Evolutionary conservation across 2,329 filamentous ascomycete genomes (phyloP).

Genomic region (Aspergillus texensis): DNA sequence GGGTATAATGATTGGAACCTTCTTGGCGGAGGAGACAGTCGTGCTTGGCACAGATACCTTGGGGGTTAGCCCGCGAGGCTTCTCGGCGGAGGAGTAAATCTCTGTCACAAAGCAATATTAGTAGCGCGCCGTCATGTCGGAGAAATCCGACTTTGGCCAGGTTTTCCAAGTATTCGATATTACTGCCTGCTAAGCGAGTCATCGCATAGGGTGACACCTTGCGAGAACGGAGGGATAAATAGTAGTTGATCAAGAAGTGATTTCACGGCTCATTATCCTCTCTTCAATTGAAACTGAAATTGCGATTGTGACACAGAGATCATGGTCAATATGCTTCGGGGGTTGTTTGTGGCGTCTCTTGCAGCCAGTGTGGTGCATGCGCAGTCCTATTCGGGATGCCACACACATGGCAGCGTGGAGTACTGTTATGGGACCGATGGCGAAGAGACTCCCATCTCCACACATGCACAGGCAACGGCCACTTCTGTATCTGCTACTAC

Average conservation of each 20-base stretch:
- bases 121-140: neutral
- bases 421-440: slow-evolving; percentile 36
- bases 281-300: neutral
- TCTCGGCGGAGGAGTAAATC: slow-evolving; percentile 7
- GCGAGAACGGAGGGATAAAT: slow-evolving; percentile 5
- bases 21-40: slow-evolving; percentile 7
- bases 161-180: neutral
- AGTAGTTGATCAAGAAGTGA: neutral
- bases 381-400: slow-evolving; percentile 30
- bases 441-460: slow-evolving; percentile 26
- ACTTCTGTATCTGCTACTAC: slow-evolving; percentile 29
- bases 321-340: slow-evolving; percentile 3
- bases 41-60: slow-evolving; percentile 20
- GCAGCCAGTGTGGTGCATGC: slow-evolving; percentile 10
- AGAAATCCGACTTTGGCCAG: slow-evolving; percentile 7
- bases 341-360: slow-evolving; percentile 5
- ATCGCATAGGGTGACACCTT: neutral
- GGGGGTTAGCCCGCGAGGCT: slow-evolving; percentile 16
- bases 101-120: slow-evolving; percentile 2
- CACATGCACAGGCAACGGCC: slow-evolving; percentile 12
- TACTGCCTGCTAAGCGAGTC: neutral
- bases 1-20: neutral
- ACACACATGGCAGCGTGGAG: slow-evolving; percentile 33
- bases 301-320: neutral
- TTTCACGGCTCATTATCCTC: neutral